Evolutionary conservation across 805 yeast genomes (phyloP).

Genomic region (Tetrapisispora arboricola): DNA sequence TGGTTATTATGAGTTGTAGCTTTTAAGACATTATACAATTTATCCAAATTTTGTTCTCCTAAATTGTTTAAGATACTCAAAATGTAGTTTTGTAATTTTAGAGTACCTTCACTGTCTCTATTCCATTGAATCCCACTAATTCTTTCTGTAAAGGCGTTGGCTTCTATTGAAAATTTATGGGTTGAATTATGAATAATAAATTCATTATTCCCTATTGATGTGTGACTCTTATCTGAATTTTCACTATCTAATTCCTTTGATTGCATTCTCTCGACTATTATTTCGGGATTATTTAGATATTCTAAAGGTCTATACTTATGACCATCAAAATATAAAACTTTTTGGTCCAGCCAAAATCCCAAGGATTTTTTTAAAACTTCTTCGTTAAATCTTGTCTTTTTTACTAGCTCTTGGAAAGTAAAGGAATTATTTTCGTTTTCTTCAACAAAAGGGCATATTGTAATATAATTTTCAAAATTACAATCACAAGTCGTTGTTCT

Average conservation of each 20-base stretch:
- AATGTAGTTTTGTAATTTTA: background rate
- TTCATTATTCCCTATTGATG: background rate
- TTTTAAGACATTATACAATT: conserved; percentile 44
- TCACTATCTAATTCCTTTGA: background rate
- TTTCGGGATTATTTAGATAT: background rate
- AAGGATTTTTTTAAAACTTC: conserved; percentile 33
- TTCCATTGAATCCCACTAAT: too few relatives aligned
- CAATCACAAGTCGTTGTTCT: conserved; percentile 36
- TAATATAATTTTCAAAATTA: conserved; percentile 42
- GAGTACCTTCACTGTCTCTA: background rate
- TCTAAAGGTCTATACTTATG: conserved; percentile 1
- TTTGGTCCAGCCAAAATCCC: conserved; percentile 54
- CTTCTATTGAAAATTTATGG: too few relatives aligned
- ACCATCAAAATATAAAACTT: conserved; percentile 32
- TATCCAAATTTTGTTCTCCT: conserved; percentile 38
- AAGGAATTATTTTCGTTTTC: conserved; percentile 6
- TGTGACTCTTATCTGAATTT: background rate
- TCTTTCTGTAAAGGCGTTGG: too few relatives aligned
- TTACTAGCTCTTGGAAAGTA: conserved; percentile 27
- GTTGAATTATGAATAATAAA: too few relatives aligned
- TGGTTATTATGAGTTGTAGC: conserved; percentile 45
- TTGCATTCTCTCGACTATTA: background rate
- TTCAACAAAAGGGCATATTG: background rate
- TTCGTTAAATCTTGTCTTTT: conserved; percentile 34
- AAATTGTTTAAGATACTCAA: conserved; percentile 47